phyloP scores from a whole-genome alignment of 2,329 filamentous ascomycete species.

The Talaromyces atroroseus region DNA sequence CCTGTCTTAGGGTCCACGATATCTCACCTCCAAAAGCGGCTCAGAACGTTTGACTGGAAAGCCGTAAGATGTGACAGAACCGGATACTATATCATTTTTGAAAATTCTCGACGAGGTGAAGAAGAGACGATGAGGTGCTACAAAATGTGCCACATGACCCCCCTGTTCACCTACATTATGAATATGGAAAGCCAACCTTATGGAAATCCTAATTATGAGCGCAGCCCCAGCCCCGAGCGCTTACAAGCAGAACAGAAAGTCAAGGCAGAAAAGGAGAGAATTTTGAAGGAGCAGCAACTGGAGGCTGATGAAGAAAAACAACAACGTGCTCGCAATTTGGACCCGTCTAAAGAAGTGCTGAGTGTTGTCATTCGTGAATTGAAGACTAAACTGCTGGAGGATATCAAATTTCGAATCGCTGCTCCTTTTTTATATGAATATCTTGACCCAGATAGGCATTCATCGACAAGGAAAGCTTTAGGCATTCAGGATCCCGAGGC shows the following conservation, averaged over 20 bases:
- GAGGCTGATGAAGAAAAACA: slow-evolving; percentile 88
- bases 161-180: slow-evolving; percentile 90
- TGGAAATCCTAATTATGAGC: slow-evolving; percentile 59
- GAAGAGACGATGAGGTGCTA: slow-evolving; percentile 77
- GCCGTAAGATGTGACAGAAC: slow-evolving; percentile 76
- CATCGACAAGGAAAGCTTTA: slow-evolving; percentile 70
- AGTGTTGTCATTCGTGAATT: slow-evolving; percentile 74
- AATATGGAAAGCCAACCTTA: slow-evolving; percentile 76
- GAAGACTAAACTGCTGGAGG: slow-evolving; percentile 77
- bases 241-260: slow-evolving; percentile 47
- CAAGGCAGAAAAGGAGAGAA: slow-evolving; percentile 61
- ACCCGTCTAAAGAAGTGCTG: slow-evolving; percentile 81
- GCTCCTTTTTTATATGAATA: slow-evolving; percentile 74
- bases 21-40: slow-evolving; percentile 80
- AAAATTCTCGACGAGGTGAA: slow-evolving; percentile 68
- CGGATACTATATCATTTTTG: slow-evolving; percentile 90
- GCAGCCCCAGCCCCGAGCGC: slow-evolving; percentile 42
- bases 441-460: slow-evolving; percentile 75
- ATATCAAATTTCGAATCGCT: slow-evolving; percentile 82
- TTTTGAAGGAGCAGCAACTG: slow-evolving; percentile 67
- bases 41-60: slow-evolving; percentile 76
- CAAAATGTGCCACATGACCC: slow-evolving; percentile 68
- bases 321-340: slow-evolving; percentile 77
- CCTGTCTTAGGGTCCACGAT: slow-evolving; percentile 81
- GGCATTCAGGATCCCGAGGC: slow-evolving; percentile 68